Percentiles rank a stretch among this genome's conserved stretches.
Conservation (phyloP, 805 yeast genomes). For the Candida insectalens region DNA sequence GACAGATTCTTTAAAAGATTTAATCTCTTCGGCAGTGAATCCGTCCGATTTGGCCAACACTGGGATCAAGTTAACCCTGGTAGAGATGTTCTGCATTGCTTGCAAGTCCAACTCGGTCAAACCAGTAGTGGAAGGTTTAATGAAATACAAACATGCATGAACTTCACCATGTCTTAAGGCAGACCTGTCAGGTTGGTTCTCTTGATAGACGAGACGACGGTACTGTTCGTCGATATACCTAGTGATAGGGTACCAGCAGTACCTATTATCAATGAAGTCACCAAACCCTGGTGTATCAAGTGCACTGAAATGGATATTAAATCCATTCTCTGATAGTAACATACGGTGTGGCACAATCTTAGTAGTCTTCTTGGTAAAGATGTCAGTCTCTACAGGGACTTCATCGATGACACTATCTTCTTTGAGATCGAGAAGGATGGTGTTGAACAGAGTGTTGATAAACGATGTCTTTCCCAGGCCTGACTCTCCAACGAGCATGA, state of each 20-base stretch:
- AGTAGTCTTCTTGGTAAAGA: conserved; percentile 19
- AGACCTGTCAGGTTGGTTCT: conserved; percentile 59
- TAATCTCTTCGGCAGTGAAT: conserved; percentile 47
- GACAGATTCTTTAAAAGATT: conserved; percentile 42
- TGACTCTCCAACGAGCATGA: conserved; percentile 80
- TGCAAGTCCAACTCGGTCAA: conserved; percentile 60
- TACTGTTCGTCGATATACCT: conserved; percentile 77
- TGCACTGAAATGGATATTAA: conserved; percentile 46
- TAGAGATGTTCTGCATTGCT: conserved; percentile 60
- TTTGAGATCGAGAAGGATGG: conserved; percentile 24
- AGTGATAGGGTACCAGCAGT: conserved; percentile 58
- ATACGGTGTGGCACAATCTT: conserved; percentile 29
- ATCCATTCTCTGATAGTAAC: conserved; percentile 50
- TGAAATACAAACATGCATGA: conserved; percentile 79
- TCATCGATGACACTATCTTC: conserved; percentile 7
- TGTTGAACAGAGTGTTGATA: conserved; percentile 67
- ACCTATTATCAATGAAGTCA: conserved; percentile 52
- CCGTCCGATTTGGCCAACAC: conserved; percentile 77
- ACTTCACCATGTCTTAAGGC: conserved; percentile 54
- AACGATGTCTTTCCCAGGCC: conserved; percentile 83
- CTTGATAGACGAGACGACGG: conserved; percentile 58
- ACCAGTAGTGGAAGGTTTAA: conserved; percentile 58
- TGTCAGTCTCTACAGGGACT: conserved; percentile 13
- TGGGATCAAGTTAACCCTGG: conserved; percentile 74
- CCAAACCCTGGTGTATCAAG: conserved; percentile 79